Evolutionary conservation across 345 rosid species (phyloP).

Genomic region (Populus pruinosa): DNA sequence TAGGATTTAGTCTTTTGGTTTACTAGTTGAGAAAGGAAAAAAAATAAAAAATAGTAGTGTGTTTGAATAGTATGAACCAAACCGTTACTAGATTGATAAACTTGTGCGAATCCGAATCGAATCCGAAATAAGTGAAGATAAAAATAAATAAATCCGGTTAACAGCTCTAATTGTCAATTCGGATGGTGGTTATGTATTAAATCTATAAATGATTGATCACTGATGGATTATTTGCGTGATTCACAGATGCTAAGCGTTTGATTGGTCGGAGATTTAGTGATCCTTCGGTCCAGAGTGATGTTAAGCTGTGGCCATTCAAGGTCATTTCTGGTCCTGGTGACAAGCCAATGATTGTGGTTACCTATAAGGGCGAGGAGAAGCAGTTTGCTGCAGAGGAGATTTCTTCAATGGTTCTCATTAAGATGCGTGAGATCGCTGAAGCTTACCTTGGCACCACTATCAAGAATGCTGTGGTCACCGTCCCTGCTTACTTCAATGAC

Average conservation of each 20-base stretch:
- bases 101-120: background rate
- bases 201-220: background rate
- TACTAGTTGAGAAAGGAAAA: background rate
- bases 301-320: conserved; percentile 24
- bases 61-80: background rate
- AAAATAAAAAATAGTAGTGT: background rate
- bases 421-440: conserved; percentile 25
- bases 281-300: conserved; percentile 19
- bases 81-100: background rate
- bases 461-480: conserved; percentile 18
- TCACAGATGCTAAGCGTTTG: conserved; percentile 26
- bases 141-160: too few relatives aligned
- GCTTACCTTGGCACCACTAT: conserved; percentile 17
- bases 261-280: conserved; percentile 19
- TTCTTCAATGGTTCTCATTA: conserved; percentile 23
- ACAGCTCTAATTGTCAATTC: background rate
- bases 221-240: background rate
- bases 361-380: conserved; percentile 23
- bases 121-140: background rate
- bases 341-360: conserved; percentile 30
- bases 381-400: conserved; percentile 23
- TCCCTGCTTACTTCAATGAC: conserved; percentile 27
- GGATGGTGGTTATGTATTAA: too few relatives aligned
- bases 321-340: conserved; percentile 19
- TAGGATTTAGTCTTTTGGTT: background rate